These are phyloP conservation scores for Angophora floribunda DNA, from an alignment of 345 rosid species.

Conservation along the genomic window DNA sequence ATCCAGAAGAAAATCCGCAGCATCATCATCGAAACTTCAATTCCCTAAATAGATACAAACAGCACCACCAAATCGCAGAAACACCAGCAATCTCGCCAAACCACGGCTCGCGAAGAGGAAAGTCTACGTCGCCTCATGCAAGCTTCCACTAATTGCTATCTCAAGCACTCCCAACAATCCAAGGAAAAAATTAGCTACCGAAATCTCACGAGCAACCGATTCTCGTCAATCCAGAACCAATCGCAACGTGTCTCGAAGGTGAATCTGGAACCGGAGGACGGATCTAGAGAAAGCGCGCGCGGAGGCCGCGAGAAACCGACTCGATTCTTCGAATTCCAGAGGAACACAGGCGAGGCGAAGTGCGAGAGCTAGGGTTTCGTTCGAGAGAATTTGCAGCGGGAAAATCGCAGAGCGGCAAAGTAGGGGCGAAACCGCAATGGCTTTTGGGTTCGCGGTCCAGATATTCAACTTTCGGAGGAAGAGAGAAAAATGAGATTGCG, in stretches of 20 bases:
- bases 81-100: neutral
- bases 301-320: neutral
- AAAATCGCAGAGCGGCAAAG: slow-evolving; percentile 5
- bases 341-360: neutral
- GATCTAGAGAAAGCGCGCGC: neutral
- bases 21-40: neutral
- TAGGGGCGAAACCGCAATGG: neutral
- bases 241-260: neutral
- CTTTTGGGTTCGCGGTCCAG: neutral
- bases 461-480: neutral
- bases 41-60: neutral
- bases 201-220: neutral
- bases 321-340: neutral
- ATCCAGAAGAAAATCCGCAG: neutral
- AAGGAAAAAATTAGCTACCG: neutral
- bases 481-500: neutral
- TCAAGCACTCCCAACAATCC: neutral
- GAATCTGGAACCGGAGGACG: neutral
- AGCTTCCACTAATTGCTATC: neutral
- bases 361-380: slow-evolving; percentile 2
- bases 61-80: neutral
- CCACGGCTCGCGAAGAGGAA: neutral
- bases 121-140: neutral
- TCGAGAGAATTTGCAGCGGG: slow-evolving; percentile 4
- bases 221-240: neutral